Evolutionary conservation across 2,329 filamentous ascomycete genomes (phyloP).

Genomic region (Alternaria rosae): DNA sequence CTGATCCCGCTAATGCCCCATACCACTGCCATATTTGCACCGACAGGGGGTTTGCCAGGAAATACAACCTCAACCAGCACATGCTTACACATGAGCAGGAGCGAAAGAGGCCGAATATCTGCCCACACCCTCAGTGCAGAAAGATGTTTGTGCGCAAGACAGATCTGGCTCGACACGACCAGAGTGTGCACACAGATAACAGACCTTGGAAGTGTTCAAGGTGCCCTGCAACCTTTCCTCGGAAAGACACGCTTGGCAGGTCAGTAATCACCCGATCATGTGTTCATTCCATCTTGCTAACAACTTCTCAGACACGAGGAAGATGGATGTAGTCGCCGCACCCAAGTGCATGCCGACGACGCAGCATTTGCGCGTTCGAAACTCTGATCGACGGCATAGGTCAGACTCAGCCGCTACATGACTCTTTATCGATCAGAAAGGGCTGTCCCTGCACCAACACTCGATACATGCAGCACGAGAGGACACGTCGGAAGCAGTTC

Average conservation of each 20-base stretch:
- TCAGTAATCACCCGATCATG: constrained; percentile 50
- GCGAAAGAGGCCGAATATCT: constrained; percentile 74
- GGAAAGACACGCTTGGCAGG: constrained; percentile 85
- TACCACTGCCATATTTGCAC: constrained; percentile 71
- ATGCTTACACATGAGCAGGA: constrained; percentile 82
- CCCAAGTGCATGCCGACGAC: constrained; percentile 10
- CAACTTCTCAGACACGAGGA: constrained; percentile 70
- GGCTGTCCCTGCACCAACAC: not conserved
- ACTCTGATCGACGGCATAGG: constrained; percentile 10
- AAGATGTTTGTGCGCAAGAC: constrained; percentile 85
- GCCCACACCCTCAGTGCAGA: constrained; percentile 69
- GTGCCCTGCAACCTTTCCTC: constrained; percentile 75
- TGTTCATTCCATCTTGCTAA: constrained; percentile 23
- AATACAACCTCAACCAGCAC: constrained; percentile 87
- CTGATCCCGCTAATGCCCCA: constrained; percentile 53
- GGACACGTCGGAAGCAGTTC: not conserved
- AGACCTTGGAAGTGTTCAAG: constrained; percentile 74
- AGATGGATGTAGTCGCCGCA: constrained; percentile 74
- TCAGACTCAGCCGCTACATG: constrained; percentile 11
- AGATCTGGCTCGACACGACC: constrained; percentile 69
- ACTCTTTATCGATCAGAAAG: constrained; percentile 1
- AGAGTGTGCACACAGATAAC: constrained; percentile 74
- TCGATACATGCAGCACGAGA: not conserved
- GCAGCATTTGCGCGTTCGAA: constrained; percentile 9
- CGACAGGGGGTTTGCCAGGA: constrained; percentile 79